Base-by-base conservation (phyloP, 1,139 yeast species). In the Hemisphaericaspora lyxosophila region DNA sequence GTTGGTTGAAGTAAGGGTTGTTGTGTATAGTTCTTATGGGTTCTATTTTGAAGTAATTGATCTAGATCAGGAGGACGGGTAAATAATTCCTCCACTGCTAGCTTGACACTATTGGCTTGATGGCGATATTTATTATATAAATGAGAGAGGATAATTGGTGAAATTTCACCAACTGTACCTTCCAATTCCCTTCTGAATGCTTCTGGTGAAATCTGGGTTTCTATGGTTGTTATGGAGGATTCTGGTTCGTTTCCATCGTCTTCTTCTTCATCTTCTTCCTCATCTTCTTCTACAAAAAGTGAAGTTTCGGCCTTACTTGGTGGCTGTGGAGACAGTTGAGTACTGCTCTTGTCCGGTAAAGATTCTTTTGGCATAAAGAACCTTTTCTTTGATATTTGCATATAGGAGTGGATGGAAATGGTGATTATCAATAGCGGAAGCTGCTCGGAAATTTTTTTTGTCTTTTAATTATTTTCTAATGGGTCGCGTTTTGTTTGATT, bases 21-120 rank as follows among this genome's bases (percentile, higher is more conserved):
- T n/a, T 26, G 31, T 8, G 23, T 13, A 3, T 9, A 14, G 7
- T 26, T 28, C 7, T 5, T 30, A 26, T 4, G 50, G 48, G 28
- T 31, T 7, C 14, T 13, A 9, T 35, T 19, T 7, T 26, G 26
- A 22, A 22, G 33, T 23, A 42, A 26, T n/a, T 40, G 33, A 24
- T 45, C 46, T 9, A 42, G 22, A 25, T 42, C 46, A 7, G 48
- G 47, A 7, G 48, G 48, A 23, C 41, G 39, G 11, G 47, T 43
- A n/a, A 64, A 53, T 36, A 61, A 57, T 33, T 62, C 63, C 30
- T 60, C 54, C 8, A 64, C 46, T 4, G 73, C 67, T 16, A 54
- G 47, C 24, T 55, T 49, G 6, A 64, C 46, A 24, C 53, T 49
- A 40, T 63, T 54, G 1, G 59, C 55, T 12, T 47, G 43, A 22